phyloP scores from a whole-genome alignment of 345 rosid genomes.

The Gynandropsis gynandra region DNA sequence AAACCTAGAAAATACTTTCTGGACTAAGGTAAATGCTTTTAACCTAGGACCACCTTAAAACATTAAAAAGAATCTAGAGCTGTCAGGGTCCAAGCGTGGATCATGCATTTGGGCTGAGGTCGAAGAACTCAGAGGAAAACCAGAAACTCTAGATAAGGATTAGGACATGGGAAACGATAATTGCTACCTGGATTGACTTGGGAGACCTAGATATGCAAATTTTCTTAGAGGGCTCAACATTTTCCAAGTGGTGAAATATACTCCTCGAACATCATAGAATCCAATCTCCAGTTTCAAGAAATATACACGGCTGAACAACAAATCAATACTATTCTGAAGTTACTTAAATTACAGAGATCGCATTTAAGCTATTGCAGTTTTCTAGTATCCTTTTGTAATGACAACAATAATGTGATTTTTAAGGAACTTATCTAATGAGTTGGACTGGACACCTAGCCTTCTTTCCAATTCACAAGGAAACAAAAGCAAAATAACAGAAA shows the following conservation, averaged over 20 bases:
- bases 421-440: too few species aligned
- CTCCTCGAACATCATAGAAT: slow-evolving; percentile 23
- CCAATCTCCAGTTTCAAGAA: slow-evolving; percentile 8
- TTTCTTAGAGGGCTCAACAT: slow-evolving; percentile 42
- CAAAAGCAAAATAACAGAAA: too few species aligned
- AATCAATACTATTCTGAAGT: slow-evolving; percentile 9
- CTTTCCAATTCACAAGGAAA: too few species aligned
- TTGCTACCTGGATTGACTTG: slow-evolving; percentile 27
- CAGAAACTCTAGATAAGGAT: slow-evolving; percentile 14
- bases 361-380: slow-evolving; percentile 12
- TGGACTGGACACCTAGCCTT: too few species aligned
- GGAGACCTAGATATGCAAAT: slow-evolving; percentile 30
- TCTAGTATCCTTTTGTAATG: slow-evolving; percentile 8
- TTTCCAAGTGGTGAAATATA: slow-evolving; percentile 38
- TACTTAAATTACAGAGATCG: not conserved
- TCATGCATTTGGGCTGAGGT: slow-evolving; percentile 78
- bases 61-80: not conserved
- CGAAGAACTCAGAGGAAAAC: slow-evolving; percentile 66
- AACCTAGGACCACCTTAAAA: not conserved
- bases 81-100: slow-evolving; percentile 16
- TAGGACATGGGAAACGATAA: slow-evolving; percentile 11
- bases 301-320: not conserved
- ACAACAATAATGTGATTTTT: too few species aligned
- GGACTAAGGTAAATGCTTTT: slow-evolving; percentile 8
- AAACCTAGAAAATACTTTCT: not conserved